These are phyloP conservation scores for Gentiana macrophylla DNA, from an alignment of 257 asterid genomes.

Conservation along the genomic window DNA sequence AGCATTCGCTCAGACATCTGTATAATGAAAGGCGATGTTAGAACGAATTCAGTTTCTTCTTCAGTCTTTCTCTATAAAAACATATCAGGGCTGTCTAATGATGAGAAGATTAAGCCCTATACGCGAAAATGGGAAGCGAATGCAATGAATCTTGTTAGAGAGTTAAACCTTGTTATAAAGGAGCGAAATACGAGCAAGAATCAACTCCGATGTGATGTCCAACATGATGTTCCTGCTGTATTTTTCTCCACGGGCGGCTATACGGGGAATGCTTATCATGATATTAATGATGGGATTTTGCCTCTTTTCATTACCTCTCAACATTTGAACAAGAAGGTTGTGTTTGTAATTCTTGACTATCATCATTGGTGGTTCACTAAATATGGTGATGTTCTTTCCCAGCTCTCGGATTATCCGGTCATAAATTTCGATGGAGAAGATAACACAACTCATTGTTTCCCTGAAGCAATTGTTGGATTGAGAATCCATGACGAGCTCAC, in stretches of 20 bases:
- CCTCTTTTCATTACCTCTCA: conserved; percentile 82
- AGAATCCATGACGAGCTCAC: conserved; percentile 75
- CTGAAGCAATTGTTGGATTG: conserved; percentile 60
- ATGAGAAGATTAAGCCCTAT: conserved; percentile 65
- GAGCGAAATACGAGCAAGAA: not conserved
- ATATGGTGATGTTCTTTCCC: conserved; percentile 57
- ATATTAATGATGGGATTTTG: conserved; percentile 81
- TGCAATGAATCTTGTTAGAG: conserved; percentile 52
- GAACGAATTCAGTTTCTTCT: conserved; percentile 52
- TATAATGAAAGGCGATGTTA: conserved; percentile 69
- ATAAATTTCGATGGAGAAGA: conserved; percentile 31
- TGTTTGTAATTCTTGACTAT: conserved; percentile 68
- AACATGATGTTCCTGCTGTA: conserved; percentile 69
- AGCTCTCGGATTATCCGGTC: conserved; percentile 55
- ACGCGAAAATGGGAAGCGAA: conserved; percentile 79
- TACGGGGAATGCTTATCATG: conserved; percentile 92
- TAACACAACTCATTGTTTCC: conserved; percentile 61
- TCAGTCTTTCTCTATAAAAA: conserved; percentile 40
- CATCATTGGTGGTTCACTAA: conserved; percentile 87
- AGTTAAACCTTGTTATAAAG: conserved; percentile 42
- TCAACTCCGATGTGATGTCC: conserved; percentile 46
- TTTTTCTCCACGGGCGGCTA: conserved; percentile 92
- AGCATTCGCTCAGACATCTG: conserved; percentile 62
- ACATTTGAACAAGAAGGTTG: conserved; percentile 48
- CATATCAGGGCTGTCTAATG: conserved; percentile 12